Percentiles rank a stretch among this genome's conserved stretches.
phyloP scores from a whole-genome alignment of 1,284 basidiomycete species.

The Termitomyces sp. region DNA sequence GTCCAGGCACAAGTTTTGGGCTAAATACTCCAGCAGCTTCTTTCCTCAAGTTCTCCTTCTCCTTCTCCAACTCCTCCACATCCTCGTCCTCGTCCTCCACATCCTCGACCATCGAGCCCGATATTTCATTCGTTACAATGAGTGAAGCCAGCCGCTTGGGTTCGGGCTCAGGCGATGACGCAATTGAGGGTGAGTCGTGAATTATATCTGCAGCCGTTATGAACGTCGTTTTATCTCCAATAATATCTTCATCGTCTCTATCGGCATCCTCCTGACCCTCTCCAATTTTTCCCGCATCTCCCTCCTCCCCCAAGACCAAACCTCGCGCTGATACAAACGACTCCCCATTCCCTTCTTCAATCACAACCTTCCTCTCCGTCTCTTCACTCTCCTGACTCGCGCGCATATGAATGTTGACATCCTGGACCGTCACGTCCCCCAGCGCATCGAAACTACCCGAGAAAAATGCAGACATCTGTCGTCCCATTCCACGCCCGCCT shows the following conservation, averaged over 20 bases:
- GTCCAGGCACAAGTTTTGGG: background rate
- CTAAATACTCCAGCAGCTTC: background rate
- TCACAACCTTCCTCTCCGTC: constrained; percentile 26
- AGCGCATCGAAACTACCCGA: constrained; percentile 20
- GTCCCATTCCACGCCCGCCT: constrained; percentile 1
- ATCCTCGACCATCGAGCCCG: constrained; percentile 14
- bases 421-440: constrained; percentile 31
- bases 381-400: background rate
- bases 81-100: constrained; percentile 1
- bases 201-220: background rate
- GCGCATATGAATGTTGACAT: constrained; percentile 26
- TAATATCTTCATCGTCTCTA: background rate
- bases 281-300: constrained; percentile 9
- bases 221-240: background rate
- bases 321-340: background rate
- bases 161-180: constrained; percentile 19
- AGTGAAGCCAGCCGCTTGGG: constrained; percentile 20
- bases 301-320: background rate
- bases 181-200: constrained; percentile 8
- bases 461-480: background rate
- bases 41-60: constrained; percentile 3
- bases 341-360: background rate
- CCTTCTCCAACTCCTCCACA: background rate
- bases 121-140: constrained; percentile 23
- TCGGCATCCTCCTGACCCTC: constrained; percentile 12